These are phyloP conservation scores for Linnemannia hyalina DNA, from an alignment of 192 early-diverging fungal species.

Conservation along the genomic window DNA sequence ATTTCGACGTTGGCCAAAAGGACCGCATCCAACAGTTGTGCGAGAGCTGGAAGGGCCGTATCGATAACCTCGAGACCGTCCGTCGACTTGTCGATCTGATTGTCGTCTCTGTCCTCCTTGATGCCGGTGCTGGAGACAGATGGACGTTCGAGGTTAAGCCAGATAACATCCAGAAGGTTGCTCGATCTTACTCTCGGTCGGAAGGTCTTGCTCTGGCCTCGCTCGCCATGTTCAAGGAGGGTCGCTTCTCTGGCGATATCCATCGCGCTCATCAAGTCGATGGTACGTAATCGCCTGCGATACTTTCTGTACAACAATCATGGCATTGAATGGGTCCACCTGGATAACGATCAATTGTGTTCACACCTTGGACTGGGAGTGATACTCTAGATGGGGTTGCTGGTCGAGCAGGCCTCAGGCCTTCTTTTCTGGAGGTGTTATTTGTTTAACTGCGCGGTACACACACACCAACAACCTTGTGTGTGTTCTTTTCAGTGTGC, in stretches of 20 bases:
- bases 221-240: conserved; percentile 85
- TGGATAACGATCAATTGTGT: not conserved
- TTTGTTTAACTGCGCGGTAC: too few species aligned
- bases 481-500: too few species aligned
- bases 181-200: conserved; percentile 70
- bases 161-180: conserved; percentile 50
- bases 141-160: conserved; percentile 80
- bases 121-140: conserved; percentile 89
- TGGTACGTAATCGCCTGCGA: conserved; percentile 55
- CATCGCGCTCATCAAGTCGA: conserved; percentile 77
- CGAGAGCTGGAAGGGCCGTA: conserved; percentile 59
- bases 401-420: too few species aligned
- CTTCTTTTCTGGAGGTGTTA: too few species aligned
- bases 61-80: conserved; percentile 64
- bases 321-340: not conserved
- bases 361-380: too few species aligned
- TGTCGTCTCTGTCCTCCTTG: conserved; percentile 90
- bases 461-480: too few species aligned
- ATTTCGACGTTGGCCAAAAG: conserved; percentile 76
- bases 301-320: not conserved
- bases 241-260: conserved; percentile 77
- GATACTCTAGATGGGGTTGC: too few species aligned
- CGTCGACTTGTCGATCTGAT: conserved; percentile 87
- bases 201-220: conserved; percentile 92
- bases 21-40: conserved; percentile 64